These are phyloP conservation scores for Saccharomycopsis fodiens DNA, from an alignment of 805 yeast species.

Conservation along the genomic window DNA sequence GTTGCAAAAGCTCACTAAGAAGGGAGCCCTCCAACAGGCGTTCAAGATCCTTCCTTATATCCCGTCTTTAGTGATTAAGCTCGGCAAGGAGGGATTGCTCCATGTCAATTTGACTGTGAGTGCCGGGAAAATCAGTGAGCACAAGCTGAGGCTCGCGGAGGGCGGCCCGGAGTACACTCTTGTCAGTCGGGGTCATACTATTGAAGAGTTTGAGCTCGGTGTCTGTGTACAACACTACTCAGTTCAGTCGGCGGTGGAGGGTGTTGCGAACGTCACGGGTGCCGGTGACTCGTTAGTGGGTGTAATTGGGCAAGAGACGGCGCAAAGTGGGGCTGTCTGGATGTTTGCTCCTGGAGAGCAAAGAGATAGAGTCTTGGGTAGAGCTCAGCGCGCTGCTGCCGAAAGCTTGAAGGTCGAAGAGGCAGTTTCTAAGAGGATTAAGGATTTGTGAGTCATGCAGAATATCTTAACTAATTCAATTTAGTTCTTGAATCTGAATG, in stretches of 20 bases:
- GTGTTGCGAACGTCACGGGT: slow-evolving; percentile 63
- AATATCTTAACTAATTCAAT: too few species aligned
- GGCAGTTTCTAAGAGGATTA: slow-evolving; percentile 12
- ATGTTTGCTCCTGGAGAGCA: slow-evolving; percentile 26
- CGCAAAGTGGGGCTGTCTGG: slow-evolving; percentile 24
- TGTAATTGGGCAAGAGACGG: slow-evolving; percentile 41
- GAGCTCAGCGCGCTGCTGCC: slow-evolving; percentile 32
- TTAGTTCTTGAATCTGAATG: too few species aligned
- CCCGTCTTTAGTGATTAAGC: slow-evolving; percentile 32
- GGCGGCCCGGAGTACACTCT: slow-evolving; percentile 9
- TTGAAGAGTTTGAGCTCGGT: slow-evolving; percentile 32
- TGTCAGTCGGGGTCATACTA: slow-evolving; percentile 9
- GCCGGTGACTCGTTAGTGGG: slow-evolving; percentile 85
- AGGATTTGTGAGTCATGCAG: not conserved
- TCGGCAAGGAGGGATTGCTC: slow-evolving; percentile 20
- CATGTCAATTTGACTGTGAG: slow-evolving; percentile 30
- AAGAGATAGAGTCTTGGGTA: slow-evolving; percentile 25
- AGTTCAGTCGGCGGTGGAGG: slow-evolving; percentile 27
- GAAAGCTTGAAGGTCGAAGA: slow-evolving; percentile 19
- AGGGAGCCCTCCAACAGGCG: slow-evolving; percentile 57
- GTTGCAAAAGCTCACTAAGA: slow-evolving; percentile 22
- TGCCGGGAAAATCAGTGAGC: slow-evolving; percentile 16
- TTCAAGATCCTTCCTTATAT: slow-evolving; percentile 68
- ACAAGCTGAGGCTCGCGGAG: not conserved
- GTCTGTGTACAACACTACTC: slow-evolving; percentile 58